Conservation (phyloP, 805 yeast species). For the Metschnikowia arizonensis region DNA sequence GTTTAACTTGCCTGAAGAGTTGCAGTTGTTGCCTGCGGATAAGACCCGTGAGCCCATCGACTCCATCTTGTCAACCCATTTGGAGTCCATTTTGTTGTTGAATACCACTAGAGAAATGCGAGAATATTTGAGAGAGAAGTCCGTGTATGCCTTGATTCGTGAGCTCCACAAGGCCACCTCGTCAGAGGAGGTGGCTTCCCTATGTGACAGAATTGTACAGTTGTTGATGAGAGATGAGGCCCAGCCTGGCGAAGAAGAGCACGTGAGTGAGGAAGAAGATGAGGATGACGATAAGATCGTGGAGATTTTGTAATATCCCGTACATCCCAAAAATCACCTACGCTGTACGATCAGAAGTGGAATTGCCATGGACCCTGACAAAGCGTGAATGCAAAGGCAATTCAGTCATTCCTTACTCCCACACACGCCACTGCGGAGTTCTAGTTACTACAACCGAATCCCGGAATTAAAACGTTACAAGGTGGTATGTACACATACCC, state of each 20-base stretch:
- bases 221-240: slow-evolving; percentile 86
- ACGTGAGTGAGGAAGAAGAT: slow-evolving; percentile 44
- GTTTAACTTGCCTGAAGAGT: slow-evolving; percentile 82
- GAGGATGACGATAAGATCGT: slow-evolving; percentile 47
- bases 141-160: slow-evolving; percentile 81
- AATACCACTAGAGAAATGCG: slow-evolving; percentile 73
- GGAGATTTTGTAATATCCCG: slow-evolving; percentile 47
- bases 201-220: slow-evolving; percentile 83
- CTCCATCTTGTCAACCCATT: slow-evolving; percentile 62
- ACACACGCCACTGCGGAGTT: too few species aligned
- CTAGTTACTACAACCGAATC: too few species aligned
- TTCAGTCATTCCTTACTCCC: too few species aligned
- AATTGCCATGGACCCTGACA: too few species aligned
- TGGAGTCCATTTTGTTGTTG: slow-evolving; percentile 75
- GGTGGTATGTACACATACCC: too few species aligned
- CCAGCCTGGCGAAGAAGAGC: slow-evolving; percentile 35
- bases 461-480: too few species aligned
- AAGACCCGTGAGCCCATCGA: slow-evolving; percentile 70
- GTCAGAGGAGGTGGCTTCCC: slow-evolving; percentile 48
- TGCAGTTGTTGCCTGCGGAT: slow-evolving; percentile 72
- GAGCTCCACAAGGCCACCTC: slow-evolving; percentile 69
- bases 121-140: slow-evolving; percentile 70
- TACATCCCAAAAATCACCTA: too few species aligned
- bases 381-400: too few species aligned
- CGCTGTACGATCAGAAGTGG: too few species aligned